These are phyloP conservation scores for Gymnopus androsaceus DNA, from an alignment of 1,284 basidiomycete genomes.

Conservation along the genomic window DNA sequence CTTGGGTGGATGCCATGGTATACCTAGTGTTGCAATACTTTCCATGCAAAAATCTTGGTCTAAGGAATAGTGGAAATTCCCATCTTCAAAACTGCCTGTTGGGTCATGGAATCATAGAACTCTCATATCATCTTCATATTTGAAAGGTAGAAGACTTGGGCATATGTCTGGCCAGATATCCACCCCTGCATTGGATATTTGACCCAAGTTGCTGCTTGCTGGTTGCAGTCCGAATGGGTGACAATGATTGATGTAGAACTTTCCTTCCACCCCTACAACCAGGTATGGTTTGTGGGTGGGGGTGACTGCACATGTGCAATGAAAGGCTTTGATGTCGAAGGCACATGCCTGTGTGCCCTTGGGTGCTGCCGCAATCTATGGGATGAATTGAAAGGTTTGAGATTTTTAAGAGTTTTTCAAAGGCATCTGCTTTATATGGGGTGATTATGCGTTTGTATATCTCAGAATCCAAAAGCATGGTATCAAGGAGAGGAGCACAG, in stretches of 20 bases:
- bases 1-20: constrained; percentile 13
- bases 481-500: background rate
- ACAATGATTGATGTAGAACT: constrained; percentile 30
- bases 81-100: constrained; percentile 20
- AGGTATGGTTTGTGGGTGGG: constrained; percentile 27
- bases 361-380: constrained; percentile 26
- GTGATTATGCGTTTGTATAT: background rate
- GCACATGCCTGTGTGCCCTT: constrained; percentile 29
- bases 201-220: constrained; percentile 32
- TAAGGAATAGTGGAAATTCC: constrained; percentile 23
- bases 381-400: constrained; percentile 10
- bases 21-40: constrained; percentile 25
- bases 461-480: background rate
- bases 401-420: background rate
- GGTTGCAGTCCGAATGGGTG: constrained; percentile 29
- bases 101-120: background rate
- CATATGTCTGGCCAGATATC: constrained; percentile 35
- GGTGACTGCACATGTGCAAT: no score
- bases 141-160: no score
- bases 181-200: constrained; percentile 30
- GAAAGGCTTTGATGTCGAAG: no score
- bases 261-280: constrained; percentile 17
- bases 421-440: background rate
- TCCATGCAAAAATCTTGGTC: constrained; percentile 20
- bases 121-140: no score